Evolutionary conservation across 257 asterid species (phyloP).

Genomic region (Euphrasia confusa): DNA sequence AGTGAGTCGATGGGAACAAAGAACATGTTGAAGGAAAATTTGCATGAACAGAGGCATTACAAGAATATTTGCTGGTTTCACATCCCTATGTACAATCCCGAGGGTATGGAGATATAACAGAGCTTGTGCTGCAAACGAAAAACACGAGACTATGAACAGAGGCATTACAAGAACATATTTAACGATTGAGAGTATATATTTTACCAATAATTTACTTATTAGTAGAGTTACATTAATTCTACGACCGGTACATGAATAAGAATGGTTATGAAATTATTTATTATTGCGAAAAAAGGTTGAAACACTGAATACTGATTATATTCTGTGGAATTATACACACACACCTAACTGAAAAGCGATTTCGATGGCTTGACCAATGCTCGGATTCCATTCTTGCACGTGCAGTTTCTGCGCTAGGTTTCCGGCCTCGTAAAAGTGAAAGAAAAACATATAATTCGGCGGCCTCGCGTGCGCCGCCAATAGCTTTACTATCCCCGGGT

Average conservation of each 20-base stretch:
- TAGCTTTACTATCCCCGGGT: conserved; percentile 70
- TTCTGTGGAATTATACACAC: neutral
- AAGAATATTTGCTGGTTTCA: conserved; percentile 95
- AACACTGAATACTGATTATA: too few species aligned
- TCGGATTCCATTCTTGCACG: conserved; percentile 71
- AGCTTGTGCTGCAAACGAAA: conserved; percentile 74
- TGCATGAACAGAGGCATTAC: conserved; percentile 48
- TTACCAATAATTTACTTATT: neutral
- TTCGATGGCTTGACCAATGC: conserved; percentile 45
- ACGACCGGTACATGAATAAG: too few species aligned
- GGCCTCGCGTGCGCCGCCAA: conserved; percentile 90
- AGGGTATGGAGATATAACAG: conserved; percentile 80
- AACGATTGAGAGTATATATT: neutral
- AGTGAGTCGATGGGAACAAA: neutral
- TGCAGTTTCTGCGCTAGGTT: conserved; percentile 73
- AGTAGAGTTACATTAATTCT: too few species aligned
- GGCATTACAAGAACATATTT: conserved; percentile 3
- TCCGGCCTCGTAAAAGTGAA: conserved; percentile 66
- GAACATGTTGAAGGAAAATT: conserved; percentile 6
- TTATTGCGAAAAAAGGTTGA: too few species aligned
- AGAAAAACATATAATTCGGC: conserved; percentile 85
- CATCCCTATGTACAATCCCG: conserved; percentile 96
- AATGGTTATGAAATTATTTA: too few species aligned
- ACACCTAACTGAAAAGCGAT: conserved; percentile 60
- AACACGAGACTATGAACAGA: conserved; percentile 27